These are phyloP conservation scores for Camelina neglecta DNA, from an alignment of 345 rosid species.

Conservation along the genomic window DNA sequence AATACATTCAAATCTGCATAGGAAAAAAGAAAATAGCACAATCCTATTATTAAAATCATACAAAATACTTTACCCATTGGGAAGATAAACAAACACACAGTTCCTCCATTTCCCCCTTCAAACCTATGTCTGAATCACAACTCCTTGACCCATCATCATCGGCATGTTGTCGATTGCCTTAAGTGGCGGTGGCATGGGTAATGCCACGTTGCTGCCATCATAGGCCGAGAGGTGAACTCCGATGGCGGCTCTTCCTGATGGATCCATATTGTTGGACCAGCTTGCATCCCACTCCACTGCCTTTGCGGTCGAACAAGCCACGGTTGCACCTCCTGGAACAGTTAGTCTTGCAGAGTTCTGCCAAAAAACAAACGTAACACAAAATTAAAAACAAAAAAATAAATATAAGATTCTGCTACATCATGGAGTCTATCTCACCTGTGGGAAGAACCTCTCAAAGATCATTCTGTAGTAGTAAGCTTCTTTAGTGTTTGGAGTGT, in stretches of 20 bases:
- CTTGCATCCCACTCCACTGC: conserved; percentile 89
- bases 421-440: conserved; percentile 40
- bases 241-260: conserved; percentile 92
- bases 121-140: conserved; percentile 57
- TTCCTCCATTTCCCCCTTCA: background rate
- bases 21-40: background rate
- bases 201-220: conserved; percentile 42
- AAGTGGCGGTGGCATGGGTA: conserved; percentile 36
- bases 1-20: conserved; percentile 7
- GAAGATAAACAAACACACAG: background rate
- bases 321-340: conserved; percentile 89
- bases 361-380: too few species aligned
- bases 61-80: conserved; percentile 17
- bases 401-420: background rate
- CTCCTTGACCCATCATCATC: conserved; percentile 55
- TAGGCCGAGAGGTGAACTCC: conserved; percentile 90
- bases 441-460: conserved; percentile 92
- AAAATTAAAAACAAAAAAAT: background rate
- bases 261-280: conserved; percentile 90
- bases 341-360: conserved; percentile 87
- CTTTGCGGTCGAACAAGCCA: conserved; percentile 91
- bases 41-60: conserved; percentile 23
- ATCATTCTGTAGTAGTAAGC: conserved; percentile 90
- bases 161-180: conserved; percentile 52
- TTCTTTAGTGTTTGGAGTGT: conserved; percentile 85